Evolutionary conservation across 2,329 filamentous ascomycete species (phyloP), one percentile per base, ranked within the genome.

Genomic region (Bretziella fagacearum): DNA sequence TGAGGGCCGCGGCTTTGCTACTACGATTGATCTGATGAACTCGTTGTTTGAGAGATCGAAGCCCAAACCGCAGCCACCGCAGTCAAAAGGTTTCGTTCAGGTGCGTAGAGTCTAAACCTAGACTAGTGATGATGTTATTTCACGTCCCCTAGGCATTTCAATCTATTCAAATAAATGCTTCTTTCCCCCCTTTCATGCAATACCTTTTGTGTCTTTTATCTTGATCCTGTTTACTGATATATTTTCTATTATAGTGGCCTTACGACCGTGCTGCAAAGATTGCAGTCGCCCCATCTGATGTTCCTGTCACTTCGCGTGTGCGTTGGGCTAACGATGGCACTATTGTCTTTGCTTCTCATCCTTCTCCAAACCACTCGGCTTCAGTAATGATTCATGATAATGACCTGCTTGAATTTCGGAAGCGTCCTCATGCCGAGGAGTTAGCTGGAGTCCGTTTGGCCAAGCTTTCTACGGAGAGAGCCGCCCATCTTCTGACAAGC

Each of bases 11-110:
- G 79, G 81, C 1, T 89, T 94, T 62, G 74, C 78, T 17, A 94
- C 82, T 17, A 87, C 83, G 57, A 93, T 96, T 64, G 91, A 95
- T 66, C 68, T 95, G 60, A 95, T 94, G 85, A 89, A 93, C 60
- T 93, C 85, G 41, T 68, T 95, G 48, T 95, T 93, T 63, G 81
- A 83, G 60, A 75, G 81, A 62, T 71, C 77, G 53, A 77, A 74
- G 65, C 70, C 68, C 70, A 71, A 56, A 67, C 66, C 53, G 63
- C 67, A 29, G 58, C 67, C 54, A 62, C 69, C 51, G 65, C 68
- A 47, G 33, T 11, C 30, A 55, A 76, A 76, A 64, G 81, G 83
- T 59, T 83, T 89, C 63, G 80, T 72, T 49, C 71, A 96, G 87
- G 91, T 96, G 77, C 81, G 89, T 89, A 63, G 67, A 56, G 20